Evolutionary conservation across 192 early-diverging fungal genomes (phyloP).

Genomic region (Gryganskiella cystojenkinii): DNA sequence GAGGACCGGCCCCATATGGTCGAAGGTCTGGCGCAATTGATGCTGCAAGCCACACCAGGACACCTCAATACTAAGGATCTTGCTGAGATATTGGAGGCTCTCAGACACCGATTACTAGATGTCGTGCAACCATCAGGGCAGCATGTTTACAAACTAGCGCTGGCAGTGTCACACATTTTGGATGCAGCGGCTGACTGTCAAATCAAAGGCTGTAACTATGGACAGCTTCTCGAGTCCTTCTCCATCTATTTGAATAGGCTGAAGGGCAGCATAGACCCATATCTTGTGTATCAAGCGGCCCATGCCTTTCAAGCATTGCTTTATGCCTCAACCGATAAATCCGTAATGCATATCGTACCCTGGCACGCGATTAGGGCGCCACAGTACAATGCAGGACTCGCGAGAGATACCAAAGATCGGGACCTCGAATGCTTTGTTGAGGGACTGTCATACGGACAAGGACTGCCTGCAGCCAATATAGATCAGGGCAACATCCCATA

Average conservation of each 20-base stretch:
- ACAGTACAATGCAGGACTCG: background rate
- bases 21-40: conserved; percentile 13
- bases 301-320: conserved; percentile 11
- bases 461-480: conserved; percentile 3
- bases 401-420: background rate
- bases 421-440: conserved; percentile 6
- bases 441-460: conserved; percentile 5
- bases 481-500: conserved; percentile 1
- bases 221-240: conserved; percentile 3
- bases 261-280: conserved; percentile 11
- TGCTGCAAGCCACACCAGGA: background rate
- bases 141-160: conserved; percentile 9
- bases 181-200: conserved; percentile 7
- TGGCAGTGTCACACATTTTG: background rate
- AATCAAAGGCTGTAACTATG: background rate
- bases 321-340: conserved; percentile 4
- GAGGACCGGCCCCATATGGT: conserved; percentile 1
- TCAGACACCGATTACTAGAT: background rate
- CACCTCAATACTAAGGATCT: conserved; percentile 11
- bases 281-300: conserved; percentile 10
- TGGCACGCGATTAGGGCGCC: conserved; percentile 1
- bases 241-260: conserved; percentile 5
- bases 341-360: background rate
- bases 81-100: conserved; percentile 4
- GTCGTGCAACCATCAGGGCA: background rate